phyloP scores from a whole-genome alignment of 768 basidiomycete genomes.

The Cyathus striatus region DNA sequence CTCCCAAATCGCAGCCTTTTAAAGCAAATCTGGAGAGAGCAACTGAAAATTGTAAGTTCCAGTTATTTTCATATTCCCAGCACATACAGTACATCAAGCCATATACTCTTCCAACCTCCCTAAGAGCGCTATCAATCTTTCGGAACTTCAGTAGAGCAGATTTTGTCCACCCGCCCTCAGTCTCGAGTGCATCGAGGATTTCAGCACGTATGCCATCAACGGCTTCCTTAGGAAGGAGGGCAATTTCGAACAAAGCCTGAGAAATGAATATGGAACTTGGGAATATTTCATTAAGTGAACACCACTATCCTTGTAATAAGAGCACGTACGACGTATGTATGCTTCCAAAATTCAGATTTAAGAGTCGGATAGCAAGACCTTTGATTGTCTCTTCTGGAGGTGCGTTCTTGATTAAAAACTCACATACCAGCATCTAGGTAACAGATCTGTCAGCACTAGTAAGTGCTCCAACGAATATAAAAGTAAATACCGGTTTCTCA shows the following conservation, averaged over 20 bases:
- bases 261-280: slow-evolving; percentile 30
- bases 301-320: neutral
- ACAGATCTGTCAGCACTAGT: neutral
- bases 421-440: slow-evolving; percentile 17
- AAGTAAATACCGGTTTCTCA: slow-evolving; percentile 19
- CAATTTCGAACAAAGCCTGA: slow-evolving; percentile 28
- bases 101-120: slow-evolving; percentile 28
- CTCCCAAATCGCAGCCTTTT: slow-evolving; percentile 19
- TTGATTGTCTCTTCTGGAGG: slow-evolving; percentile 23
- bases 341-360: slow-evolving; percentile 35
- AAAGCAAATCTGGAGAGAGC: slow-evolving; percentile 23
- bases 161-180: slow-evolving; percentile 32
- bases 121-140: slow-evolving; percentile 29
- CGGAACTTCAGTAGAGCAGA: slow-evolving; percentile 22
- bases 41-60: slow-evolving; percentile 12
- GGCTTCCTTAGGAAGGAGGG: slow-evolving; percentile 18
- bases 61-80: neutral
- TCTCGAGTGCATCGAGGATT: slow-evolving; percentile 23
- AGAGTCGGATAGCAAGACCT: slow-evolving; percentile 26
- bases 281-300: slow-evolving; percentile 1
- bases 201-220: slow-evolving; percentile 26
- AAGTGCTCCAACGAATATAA: neutral
- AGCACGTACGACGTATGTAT: slow-evolving; percentile 30
- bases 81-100: slow-evolving; percentile 26
- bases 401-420: slow-evolving; percentile 22